These are phyloP conservation scores for Coleophoma eucalyptorum DNA, from an alignment of 2,329 filamentous ascomycete genomes.

Conservation along the genomic window DNA sequence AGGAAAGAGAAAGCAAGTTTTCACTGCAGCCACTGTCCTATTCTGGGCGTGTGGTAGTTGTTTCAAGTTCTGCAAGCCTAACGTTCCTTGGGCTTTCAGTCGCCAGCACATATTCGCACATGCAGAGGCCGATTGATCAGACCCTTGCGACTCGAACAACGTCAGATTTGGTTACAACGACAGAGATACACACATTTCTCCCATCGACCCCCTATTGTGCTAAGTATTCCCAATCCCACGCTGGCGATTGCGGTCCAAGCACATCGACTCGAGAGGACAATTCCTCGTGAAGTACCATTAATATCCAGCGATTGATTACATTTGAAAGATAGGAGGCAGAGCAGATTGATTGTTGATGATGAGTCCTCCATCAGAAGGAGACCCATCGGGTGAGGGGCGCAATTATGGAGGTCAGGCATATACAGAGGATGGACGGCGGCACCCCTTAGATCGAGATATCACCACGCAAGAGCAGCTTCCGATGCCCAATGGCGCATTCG, in stretches of 20 bases:
- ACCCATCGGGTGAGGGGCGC: constrained; percentile 24
- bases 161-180: constrained; percentile 11
- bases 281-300: neutral
- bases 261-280: constrained; percentile 4
- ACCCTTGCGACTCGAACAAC: constrained; percentile 23
- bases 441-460: constrained; percentile 18
- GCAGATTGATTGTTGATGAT: constrained; percentile 15
- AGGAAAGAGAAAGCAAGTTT: constrained; percentile 2
- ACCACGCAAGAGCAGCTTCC: constrained; percentile 11
- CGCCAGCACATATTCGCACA: constrained; percentile 24
- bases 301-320: too few species aligned
- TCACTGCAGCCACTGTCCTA: constrained; percentile 11
- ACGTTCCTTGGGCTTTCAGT: constrained; percentile 22
- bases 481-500: constrained; percentile 21
- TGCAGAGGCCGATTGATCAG: constrained; percentile 20
- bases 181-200: constrained; percentile 5
- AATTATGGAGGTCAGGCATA: constrained; percentile 15
- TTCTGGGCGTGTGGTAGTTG: constrained; percentile 17
- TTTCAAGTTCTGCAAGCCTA: constrained; percentile 25
- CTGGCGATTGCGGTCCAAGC: constrained; percentile 13
- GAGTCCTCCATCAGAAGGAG: constrained; percentile 32
- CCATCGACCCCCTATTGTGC: constrained; percentile 4
- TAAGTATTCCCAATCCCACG: constrained; percentile 5
- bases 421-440: constrained; percentile 12
- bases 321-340: constrained; percentile 10